Conservation (phyloP, 106 monocot genomes). For the Iris macrosiphon region DNA sequence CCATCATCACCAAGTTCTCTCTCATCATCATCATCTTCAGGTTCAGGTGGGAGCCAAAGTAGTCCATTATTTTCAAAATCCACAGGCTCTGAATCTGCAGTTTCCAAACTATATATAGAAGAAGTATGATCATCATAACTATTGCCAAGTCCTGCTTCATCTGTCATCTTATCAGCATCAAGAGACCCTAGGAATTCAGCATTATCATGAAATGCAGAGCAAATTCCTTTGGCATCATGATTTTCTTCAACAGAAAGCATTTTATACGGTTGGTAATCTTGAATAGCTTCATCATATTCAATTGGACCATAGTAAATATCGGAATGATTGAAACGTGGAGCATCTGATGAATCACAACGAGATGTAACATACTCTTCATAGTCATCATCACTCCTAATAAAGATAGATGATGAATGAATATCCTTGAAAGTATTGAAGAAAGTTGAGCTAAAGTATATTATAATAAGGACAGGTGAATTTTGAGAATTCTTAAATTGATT, state of each 20-base stretch:
- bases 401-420: too few relatives aligned
- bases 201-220: slow-evolving; percentile 15
- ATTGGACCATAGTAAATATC: slow-evolving; percentile 39
- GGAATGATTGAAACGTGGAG: slow-evolving; percentile 23
- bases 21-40: slow-evolving; percentile 83
- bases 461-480: too few relatives aligned
- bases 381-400: slow-evolving; percentile 50
- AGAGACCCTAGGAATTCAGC: slow-evolving; percentile 26
- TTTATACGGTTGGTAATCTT: slow-evolving; percentile 14
- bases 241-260: slow-evolving; percentile 23
- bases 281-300: slow-evolving; percentile 39
- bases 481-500: too few relatives aligned
- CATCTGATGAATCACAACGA: slow-evolving; percentile 43
- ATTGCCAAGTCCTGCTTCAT: slow-evolving; percentile 37
- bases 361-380: slow-evolving; percentile 37
- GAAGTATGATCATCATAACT: slow-evolving; percentile 36
- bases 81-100: slow-evolving; percentile 32
- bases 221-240: slow-evolving; percentile 17
- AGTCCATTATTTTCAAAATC: slow-evolving; percentile 84
- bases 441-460: too few relatives aligned
- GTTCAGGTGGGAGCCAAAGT: slow-evolving; percentile 88
- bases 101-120: slow-evolving; percentile 50
- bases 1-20: slow-evolving; percentile 44
- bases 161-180: slow-evolving; percentile 27
- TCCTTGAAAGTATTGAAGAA: too few relatives aligned